phyloP scores from a whole-genome alignment of 2,329 filamentous ascomycete genomes.

The Trichoderma afroharzianum region DNA sequence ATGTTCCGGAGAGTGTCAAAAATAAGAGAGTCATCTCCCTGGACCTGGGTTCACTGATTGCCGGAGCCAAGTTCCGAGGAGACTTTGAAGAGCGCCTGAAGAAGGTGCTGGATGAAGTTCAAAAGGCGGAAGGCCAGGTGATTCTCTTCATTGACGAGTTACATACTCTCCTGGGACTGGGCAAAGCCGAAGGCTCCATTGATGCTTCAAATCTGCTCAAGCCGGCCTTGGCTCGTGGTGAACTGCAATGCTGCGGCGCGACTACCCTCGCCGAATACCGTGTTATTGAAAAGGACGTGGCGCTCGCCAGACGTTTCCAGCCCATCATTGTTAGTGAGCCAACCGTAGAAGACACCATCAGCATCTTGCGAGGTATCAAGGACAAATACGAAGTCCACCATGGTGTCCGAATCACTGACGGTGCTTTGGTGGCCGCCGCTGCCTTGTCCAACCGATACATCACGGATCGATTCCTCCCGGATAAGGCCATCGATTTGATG shows the following conservation, averaged over 20 bases:
- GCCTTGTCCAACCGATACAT: constrained; percentile 94
- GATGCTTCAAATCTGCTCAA: constrained; percentile 95
- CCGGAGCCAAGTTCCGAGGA: constrained; percentile 90
- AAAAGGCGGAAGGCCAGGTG: constrained; percentile 81
- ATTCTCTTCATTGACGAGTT: constrained; percentile 96
- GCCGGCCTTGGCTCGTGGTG: constrained; percentile 85
- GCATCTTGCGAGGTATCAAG: constrained; percentile 92
- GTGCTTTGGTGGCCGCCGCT: constrained; percentile 85
- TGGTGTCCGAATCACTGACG: constrained; percentile 90
- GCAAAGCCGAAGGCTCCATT: constrained; percentile 93
- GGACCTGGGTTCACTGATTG: constrained; percentile 89
- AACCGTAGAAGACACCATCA: constrained; percentile 86
- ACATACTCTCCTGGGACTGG: constrained; percentile 84
- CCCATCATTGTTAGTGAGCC: constrained; percentile 93
- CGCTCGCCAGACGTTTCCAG: constrained; percentile 87
- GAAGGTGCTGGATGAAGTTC: constrained; percentile 83
- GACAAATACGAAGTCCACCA: constrained; percentile 97
- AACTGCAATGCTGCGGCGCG: constrained; percentile 91
- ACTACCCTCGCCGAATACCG: constrained; percentile 92
- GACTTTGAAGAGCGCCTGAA: constrained; percentile 96
- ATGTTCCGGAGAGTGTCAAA: constrained; percentile 94
- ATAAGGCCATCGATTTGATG: constrained; percentile 96
- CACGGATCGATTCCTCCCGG: constrained; percentile 89
- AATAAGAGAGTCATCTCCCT: constrained; percentile 85
- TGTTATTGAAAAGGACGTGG: constrained; percentile 92